Percentiles rank a stretch among this genome's conserved stretches.
These are phyloP conservation scores for Mayamaea pseudoterrestris DNA, from an alignment of 108 stramenopile species.

Conservation along the genomic window DNA sequence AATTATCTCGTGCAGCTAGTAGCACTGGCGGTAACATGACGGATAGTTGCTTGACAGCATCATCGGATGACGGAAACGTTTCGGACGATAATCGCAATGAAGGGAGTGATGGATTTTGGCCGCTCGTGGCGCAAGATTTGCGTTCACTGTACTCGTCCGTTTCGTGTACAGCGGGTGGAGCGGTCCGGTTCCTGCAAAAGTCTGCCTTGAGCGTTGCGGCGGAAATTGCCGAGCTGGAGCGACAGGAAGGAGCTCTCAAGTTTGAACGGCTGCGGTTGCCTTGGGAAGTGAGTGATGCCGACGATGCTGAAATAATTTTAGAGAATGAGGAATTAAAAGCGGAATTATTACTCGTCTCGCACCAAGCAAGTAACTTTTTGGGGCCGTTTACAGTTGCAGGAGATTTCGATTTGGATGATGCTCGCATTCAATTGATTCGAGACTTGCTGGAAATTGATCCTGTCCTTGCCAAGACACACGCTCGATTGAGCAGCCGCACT, in stretches of 20 bases:
- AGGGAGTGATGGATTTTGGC: too few relatives aligned
- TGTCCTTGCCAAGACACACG: constrained; percentile 22
- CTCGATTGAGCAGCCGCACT: constrained; percentile 20
- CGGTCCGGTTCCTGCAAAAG: constrained; percentile 25
- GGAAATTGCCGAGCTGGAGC: constrained; percentile 38
- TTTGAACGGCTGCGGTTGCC: constrained; percentile 23
- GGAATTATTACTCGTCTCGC: too few relatives aligned
- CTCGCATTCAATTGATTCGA: constrained; percentile 25
- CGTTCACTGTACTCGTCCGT: too few relatives aligned
- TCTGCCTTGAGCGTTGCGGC: constrained; percentile 36
- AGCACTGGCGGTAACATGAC: too few relatives aligned
- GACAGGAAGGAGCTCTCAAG: constrained; percentile 13
- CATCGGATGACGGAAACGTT: too few relatives aligned
- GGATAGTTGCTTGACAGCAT: too few relatives aligned
- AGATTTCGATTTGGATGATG: constrained; percentile 19
- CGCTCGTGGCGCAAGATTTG: too few relatives aligned
- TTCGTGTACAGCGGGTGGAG: constrained; percentile 9
- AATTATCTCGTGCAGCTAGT: too few relatives aligned
- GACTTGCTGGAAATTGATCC: constrained; percentile 35
- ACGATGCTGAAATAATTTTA: too few relatives aligned
- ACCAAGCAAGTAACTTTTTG: constrained; percentile 18
- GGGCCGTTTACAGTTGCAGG: constrained; percentile 13
- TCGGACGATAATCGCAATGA: too few relatives aligned
- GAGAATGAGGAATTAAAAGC: too few relatives aligned
- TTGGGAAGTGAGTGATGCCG: constrained; percentile 24